Base-by-base conservation (phyloP, 257 asterid species). In the Cordia subcordata region DNA sequence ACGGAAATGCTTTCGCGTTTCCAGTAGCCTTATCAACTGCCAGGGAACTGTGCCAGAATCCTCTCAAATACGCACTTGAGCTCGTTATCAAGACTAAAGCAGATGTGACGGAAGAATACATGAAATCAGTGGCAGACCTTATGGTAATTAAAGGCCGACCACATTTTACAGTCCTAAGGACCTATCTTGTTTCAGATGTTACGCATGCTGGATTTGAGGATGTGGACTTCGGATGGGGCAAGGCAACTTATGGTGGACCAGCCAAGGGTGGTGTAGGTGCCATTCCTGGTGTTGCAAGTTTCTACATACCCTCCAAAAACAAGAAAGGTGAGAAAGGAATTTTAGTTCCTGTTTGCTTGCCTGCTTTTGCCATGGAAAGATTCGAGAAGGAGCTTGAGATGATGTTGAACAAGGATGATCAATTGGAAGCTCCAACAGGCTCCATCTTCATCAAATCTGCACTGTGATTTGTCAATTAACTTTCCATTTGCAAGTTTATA, bases 141-240 rank as follows among this genome's bases (percentile, higher is more conserved):
- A n/a, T n/a, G 65, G 56, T 60, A 0, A 32, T 11, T 3, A 60
- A 18, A 5, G 65, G 65, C 10, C 55, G 65, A 9, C 65, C 65
- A 10, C 56, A 10, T 16, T 60, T 21, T 27, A 60, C 46, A 0
- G 56, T 47, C 42, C 18, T 23, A 1, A 12, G 65, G 17, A 60
- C 44, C 10, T 60, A 19, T 47, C 18, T 45, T 21, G 65, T 45
- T 20, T 60, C 56, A 13, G 60, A 55, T 32, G 45, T 55, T 27
- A 32, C 20, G 0, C 44, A 44, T 0, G 45, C 16, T 16, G 65
- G 65, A 22, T 60, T 60, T 16, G 20, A 5, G 3, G 56, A 47
- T 13, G 14, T 47, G 13, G 56, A 60, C 32, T 46, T 60, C n/a
- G 65, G 65, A n/a, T 60, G 65, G 65, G 65, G 65, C 15, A 20